Conservation (phyloP, 805 yeast genomes). For the Lipomyces oligophaga region DNA sequence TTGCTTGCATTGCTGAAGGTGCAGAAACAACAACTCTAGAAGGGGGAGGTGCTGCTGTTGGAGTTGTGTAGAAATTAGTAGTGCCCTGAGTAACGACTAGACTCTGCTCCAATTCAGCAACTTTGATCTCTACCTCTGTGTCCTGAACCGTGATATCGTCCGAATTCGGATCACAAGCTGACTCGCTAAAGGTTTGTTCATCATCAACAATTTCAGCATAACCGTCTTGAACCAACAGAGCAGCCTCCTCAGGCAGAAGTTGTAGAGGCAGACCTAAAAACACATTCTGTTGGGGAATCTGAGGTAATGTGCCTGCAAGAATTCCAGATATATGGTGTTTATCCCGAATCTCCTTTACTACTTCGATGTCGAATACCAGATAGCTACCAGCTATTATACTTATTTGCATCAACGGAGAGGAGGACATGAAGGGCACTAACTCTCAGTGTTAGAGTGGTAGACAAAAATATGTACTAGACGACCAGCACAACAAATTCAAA, state of each 20-base stretch:
- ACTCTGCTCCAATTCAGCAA: slow-evolving; percentile 8
- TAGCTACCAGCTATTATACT: slow-evolving; percentile 25
- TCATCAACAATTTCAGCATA: slow-evolving; percentile 44
- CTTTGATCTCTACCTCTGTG: not conserved
- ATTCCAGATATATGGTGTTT: slow-evolving; percentile 67
- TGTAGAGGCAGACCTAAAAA: slow-evolving; percentile 80
- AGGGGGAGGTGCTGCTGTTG: not conserved
- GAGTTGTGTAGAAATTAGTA: too few species aligned
- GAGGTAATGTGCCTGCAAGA: slow-evolving; percentile 75
- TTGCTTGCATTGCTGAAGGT: slow-evolving; percentile 1
- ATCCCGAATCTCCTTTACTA: slow-evolving; percentile 52
- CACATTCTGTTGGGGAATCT: slow-evolving; percentile 91
- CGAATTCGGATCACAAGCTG: not conserved
- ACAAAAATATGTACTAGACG: too few species aligned
- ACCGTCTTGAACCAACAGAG: slow-evolving; percentile 51
- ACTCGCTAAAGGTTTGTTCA: slow-evolving; percentile 36
- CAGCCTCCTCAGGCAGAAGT: slow-evolving; percentile 66
- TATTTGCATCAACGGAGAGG: slow-evolving; percentile 7
- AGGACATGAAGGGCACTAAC: not conserved
- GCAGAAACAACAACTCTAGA: not conserved
- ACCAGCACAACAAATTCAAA: too few species aligned
- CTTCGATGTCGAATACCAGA: slow-evolving; percentile 32
- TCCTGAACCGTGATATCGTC: slow-evolving; percentile 7
- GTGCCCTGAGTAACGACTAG: slow-evolving; percentile 4
- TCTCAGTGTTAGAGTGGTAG: slow-evolving; percentile 2